Evolutionary conservation across 2,329 filamentous ascomycete genomes (phyloP), one percentile per base, ranked within the genome.

Genomic region (Lachnellula arida): DNA sequence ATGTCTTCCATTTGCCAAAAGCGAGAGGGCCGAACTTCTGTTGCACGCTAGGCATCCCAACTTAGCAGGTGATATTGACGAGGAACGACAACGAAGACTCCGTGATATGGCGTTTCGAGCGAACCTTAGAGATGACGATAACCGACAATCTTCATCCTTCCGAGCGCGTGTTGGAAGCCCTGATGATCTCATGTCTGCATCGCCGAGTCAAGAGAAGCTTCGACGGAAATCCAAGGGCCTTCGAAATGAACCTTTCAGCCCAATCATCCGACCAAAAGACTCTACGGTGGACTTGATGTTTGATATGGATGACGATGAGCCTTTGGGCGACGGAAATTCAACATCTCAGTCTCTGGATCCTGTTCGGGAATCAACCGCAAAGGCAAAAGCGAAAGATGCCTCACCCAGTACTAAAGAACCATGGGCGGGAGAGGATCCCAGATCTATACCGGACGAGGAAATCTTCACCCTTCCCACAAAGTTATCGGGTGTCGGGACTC

Each of bases 271-370:
- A 53, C 79, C 87, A 1, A 91, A 84, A 65, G 79, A 79, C 19
- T 92, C 88, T 0, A 76, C 80, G 1, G 79, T 79, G 39, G 92
- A 97, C 63, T 78, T 97, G 53, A 96, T 96, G 71, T 97, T 97
- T 68, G 85, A 90, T 62, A 97, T 97, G 91, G 93, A 96, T 56
- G 91, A 95, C 19, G 69, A 70, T 32, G 65, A 68, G 17, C 42
- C 55, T 14, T 53, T 63, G 9, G 35, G 49, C 14, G 47, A 50
- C 43, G 44, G 44, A 37, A 63, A 54, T 50, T 54, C 59, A 25
- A 57, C 39, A 23, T 59, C 60, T 39, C 60, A 59, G 3, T 11
- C 34, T 48, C 44, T 50, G 15, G 57, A 46, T 22, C 34, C 51
- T 19, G n/a, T 47, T 23, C 19, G 39, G 19, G 53, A 64, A 2